A percentile compares a stretch with the other conserved stretches of the same genome.
Evolutionary conservation across 2,329 filamentous ascomycete species (phyloP).

Genomic region (Diplodia mutila): DNA sequence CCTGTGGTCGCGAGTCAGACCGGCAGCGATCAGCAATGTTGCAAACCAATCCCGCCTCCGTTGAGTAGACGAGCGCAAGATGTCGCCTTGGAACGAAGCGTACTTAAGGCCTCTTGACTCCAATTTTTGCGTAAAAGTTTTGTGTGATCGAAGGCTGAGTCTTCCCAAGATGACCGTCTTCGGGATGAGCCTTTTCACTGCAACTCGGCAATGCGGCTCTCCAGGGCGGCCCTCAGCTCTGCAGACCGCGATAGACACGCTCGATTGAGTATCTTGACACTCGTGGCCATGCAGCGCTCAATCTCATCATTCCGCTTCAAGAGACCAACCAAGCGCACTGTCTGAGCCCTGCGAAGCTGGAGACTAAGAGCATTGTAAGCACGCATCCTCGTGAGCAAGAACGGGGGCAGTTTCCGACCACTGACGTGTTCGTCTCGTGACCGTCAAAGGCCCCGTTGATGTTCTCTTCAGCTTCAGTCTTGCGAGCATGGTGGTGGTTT

Average conservation of each 20-base stretch:
- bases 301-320: slow-evolving; percentile 22
- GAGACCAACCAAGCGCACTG: slow-evolving; percentile 15
- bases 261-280: slow-evolving; percentile 15
- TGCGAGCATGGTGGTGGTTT: slow-evolving; percentile 31
- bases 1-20: slow-evolving; percentile 4
- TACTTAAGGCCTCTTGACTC: not conserved
- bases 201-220: slow-evolving; percentile 7
- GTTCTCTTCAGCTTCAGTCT: slow-evolving; percentile 27
- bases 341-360: slow-evolving; percentile 16
- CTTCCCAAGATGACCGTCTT: too few species aligned
- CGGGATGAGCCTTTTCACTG: not conserved
- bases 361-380: not conserved
- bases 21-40: slow-evolving; percentile 1
- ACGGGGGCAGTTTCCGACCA: not conserved
- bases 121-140: not conserved
- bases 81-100: slow-evolving; percentile 1
- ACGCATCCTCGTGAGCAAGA: not conserved
- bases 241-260: not conserved
- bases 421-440: slow-evolving; percentile 37
- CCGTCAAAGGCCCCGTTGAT: slow-evolving; percentile 35
- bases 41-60: not conserved
- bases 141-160: not conserved
- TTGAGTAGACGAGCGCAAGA: not conserved
- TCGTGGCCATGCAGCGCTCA: slow-evolving; percentile 24
- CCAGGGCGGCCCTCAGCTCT: slow-evolving; percentile 5